Base-by-base conservation (phyloP, 495 filamentous ascomycete genomes). In the Lophiotrema nucula region DNA sequence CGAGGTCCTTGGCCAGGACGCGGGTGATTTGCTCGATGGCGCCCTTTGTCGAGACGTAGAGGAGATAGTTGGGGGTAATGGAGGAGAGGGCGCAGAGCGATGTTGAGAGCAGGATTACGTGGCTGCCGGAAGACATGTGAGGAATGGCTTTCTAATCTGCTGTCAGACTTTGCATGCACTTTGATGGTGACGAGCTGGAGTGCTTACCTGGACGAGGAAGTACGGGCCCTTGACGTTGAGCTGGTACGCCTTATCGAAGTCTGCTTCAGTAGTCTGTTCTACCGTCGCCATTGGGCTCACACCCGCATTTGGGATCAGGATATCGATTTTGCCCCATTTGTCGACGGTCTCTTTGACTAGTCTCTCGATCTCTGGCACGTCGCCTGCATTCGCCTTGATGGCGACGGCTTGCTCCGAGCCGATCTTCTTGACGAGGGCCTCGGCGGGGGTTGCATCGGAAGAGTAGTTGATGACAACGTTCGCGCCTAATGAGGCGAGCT, bases 1-100 rank as follows among this genome's bases (percentile, higher is more conserved):
- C 85, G 37, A 89, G 76, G 43, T 87, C 84, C 67, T 88, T 88
- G 41, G 80, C 75, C 39, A 88, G 67, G 13, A 81, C 74, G 5
- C 84, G 77, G 0, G 79, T 77, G 75, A 89, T 83, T 65, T 88
- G 84, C 66, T 89, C 83, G 42, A 89, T 78, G 4, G 87, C 83
- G 46, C 84, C 87, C 62, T 89, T 89, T 50, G 79, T 81, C 0
- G 79, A 71, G 26, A 71, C 70, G 64, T 89, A 89, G 25, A 85
- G 72, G 28, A 87, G 74, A 59, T 87, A 88, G 2, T 68, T 66
- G 1, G 85, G 81, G n/a, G 73, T 70, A 10, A 88, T 74, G 1
- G 60, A 71, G 0, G 72, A 75, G 5, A 71, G 59, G 4, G 56
- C 66, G 49, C 72, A 77, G 11, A 83, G 70, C 1, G 74, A 75